phyloP scores from a whole-genome alignment of 2,329 filamentous ascomycete species.

The Colletotrichum gloeosporioides region DNA sequence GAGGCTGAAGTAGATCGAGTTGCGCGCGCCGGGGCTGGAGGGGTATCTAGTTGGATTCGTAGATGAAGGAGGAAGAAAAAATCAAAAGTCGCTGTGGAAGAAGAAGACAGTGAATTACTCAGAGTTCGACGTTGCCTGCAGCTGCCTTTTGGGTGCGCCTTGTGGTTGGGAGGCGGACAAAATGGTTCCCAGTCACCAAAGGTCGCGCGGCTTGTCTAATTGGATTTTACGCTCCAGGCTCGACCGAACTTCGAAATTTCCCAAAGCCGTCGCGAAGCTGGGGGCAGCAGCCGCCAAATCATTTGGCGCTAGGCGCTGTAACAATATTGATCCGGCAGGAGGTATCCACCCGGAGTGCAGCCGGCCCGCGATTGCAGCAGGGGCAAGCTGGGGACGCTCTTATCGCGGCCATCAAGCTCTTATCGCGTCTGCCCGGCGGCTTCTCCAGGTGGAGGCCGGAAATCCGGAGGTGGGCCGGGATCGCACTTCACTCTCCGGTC shows the following conservation, averaged over 20 bases:
- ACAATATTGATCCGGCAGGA: constrained; percentile 38
- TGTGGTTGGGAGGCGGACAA: background rate
- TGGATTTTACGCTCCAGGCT: constrained; percentile 11
- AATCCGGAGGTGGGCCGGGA: constrained; percentile 11
- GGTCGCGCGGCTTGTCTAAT: constrained; percentile 15
- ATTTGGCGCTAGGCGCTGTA: constrained; percentile 43
- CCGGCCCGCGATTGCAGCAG: background rate
- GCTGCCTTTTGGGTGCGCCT: background rate
- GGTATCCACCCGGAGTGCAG: background rate
- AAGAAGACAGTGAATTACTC: background rate
- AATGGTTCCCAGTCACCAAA: background rate
- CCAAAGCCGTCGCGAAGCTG: constrained; percentile 38
- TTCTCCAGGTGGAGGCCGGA: background rate
- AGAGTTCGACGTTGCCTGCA: background rate
- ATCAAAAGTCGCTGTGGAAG: background rate
- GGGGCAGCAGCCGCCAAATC: constrained; percentile 45
- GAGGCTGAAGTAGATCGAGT: constrained; percentile 3
- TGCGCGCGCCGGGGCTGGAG: constrained; percentile 8
- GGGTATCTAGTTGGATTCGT: constrained; percentile 3
- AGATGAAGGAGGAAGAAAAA: background rate
- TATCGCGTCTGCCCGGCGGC: background rate
- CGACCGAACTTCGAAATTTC: constrained; percentile 42
- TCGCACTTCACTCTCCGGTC: constrained; percentile 7
- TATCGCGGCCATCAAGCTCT: background rate
- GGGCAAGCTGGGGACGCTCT: background rate